These are phyloP conservation scores for Hirschfeldia incana DNA, from an alignment of 345 rosid species.

Conservation along the genomic window DNA sequence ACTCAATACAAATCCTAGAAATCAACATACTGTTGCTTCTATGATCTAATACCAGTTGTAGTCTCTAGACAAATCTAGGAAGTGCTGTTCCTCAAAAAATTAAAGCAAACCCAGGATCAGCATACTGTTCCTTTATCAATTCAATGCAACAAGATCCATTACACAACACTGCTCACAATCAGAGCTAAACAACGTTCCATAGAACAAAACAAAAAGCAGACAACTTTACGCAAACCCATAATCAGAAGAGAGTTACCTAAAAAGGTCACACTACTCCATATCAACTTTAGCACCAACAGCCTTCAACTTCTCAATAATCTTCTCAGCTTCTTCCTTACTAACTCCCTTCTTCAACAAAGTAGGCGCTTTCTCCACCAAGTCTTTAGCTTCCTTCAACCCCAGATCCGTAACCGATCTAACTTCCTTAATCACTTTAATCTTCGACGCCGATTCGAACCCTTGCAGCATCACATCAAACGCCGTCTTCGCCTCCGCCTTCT, in stretches of 20 bases:
- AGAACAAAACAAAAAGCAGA: not conserved
- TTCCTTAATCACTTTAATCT: conserved; percentile 92
- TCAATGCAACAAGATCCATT: too few species aligned
- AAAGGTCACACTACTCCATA: conserved; percentile 57
- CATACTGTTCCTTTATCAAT: too few species aligned
- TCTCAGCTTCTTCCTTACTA: conserved; percentile 87
- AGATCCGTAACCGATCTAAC: conserved; percentile 78
- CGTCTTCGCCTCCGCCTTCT: conserved; percentile 62
- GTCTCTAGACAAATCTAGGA: too few species aligned
- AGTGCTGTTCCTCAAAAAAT: too few species aligned
- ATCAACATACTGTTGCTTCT: not conserved
- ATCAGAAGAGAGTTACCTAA: conserved; percentile 14
- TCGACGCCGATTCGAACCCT: conserved; percentile 69
- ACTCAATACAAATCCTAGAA: not conserved
- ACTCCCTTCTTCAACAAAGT: conserved; percentile 83
- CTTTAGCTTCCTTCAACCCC: conserved; percentile 93
- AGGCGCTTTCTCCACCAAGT: conserved; percentile 95
- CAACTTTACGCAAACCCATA: conserved; percentile 9
- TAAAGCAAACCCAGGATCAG: too few species aligned
- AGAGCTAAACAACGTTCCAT: not conserved
- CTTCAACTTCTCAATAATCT: conserved; percentile 76
- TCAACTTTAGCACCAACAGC: conserved; percentile 81
- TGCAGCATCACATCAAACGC: conserved; percentile 82
- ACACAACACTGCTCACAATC: too few species aligned
- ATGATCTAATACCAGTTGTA: too few species aligned